Conservation (phyloP, 2,329 filamentous ascomycete species). For the Akanthomyces muscarius region DNA sequence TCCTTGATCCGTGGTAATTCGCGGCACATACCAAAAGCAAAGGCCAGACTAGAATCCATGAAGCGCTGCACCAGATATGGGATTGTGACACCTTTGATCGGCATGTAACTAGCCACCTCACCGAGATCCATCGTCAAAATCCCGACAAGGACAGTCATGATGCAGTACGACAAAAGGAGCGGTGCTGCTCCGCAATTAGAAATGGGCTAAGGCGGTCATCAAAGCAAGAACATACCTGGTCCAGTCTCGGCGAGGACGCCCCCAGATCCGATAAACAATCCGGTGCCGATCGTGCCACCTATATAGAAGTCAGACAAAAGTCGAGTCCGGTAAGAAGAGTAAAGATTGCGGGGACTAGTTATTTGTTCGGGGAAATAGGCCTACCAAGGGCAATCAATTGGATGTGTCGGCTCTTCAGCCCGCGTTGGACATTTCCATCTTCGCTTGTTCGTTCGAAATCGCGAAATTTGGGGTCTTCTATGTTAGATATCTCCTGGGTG, state of each 20-base stretch:
- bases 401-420: slow-evolving; percentile 16
- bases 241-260: slow-evolving; percentile 30
- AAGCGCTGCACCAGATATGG: slow-evolving; percentile 45
- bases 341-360: too few species aligned
- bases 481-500: background rate
- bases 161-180: slow-evolving; percentile 30
- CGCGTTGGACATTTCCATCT: slow-evolving; percentile 13
- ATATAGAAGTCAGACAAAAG: background rate
- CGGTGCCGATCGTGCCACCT: slow-evolving; percentile 25
- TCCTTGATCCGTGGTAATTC: background rate
- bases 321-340: too few species aligned
- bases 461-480: background rate
- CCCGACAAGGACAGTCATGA: slow-evolving; percentile 33
- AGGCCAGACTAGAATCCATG: slow-evolving; percentile 49
- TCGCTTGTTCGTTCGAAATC: slow-evolving; percentile 6
- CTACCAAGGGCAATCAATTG: slow-evolving; percentile 15
- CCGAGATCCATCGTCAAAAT: slow-evolving; percentile 35
- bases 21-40: slow-evolving; percentile 29
- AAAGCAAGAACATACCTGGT: slow-evolving; percentile 18
- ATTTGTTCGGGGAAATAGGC: too few species aligned
- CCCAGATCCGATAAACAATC: slow-evolving; percentile 33
- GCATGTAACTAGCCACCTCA: slow-evolving; percentile 49
- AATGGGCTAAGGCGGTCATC: too few species aligned
- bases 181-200: slow-evolving; percentile 20
- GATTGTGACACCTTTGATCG: slow-evolving; percentile 35